A percentile compares a stretch with the other conserved stretches of the same genome.
These are phyloP conservation scores for Colletotrichum trifolii DNA, from an alignment of 2,329 filamentous ascomycete species.

Conservation along the genomic window DNA sequence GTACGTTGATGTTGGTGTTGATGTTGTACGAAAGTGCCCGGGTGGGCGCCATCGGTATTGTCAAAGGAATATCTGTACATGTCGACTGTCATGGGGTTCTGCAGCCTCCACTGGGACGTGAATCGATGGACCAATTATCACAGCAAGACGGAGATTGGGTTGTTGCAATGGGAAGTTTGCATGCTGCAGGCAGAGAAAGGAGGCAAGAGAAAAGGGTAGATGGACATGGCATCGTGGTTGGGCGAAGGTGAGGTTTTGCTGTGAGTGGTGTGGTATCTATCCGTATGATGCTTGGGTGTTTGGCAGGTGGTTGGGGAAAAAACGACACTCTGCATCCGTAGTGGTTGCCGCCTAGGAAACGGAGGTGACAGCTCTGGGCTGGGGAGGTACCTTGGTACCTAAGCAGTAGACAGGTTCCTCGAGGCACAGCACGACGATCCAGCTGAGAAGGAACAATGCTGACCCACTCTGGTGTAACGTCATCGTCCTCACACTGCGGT, in stretches of 20 bases:
- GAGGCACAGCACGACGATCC: too few species aligned
- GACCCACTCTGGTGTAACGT: too few species aligned
- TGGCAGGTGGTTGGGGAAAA: constrained; percentile 31
- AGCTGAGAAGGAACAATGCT: too few species aligned
- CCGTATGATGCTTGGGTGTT: constrained; percentile 1
- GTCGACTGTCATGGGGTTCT: constrained; percentile 23
- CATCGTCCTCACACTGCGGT: too few species aligned
- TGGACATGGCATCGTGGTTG: constrained; percentile 18
- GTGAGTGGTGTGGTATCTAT: too few species aligned
- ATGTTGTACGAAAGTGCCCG: constrained; percentile 25
- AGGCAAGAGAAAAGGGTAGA: neutral
- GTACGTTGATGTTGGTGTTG: constrained; percentile 31
- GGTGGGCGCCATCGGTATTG: constrained; percentile 8
- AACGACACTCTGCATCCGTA: neutral
- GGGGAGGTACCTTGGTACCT: too few species aligned
- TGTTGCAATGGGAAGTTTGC: constrained; percentile 26
- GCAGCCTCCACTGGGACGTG: constrained; percentile 24
- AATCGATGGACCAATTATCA: constrained; percentile 21
- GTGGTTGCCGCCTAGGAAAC: constrained; percentile 1
- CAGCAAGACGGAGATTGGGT: constrained; percentile 1
- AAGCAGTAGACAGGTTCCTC: too few species aligned
- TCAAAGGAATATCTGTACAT: constrained; percentile 32
- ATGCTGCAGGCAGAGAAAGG: constrained; percentile 19
- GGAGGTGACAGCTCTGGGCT: too few species aligned
- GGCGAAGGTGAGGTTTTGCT: constrained; percentile 31